Base-by-base conservation (phyloP, 352 stramenopile genomes). In the Nothophytophthora sp. region DNA sequence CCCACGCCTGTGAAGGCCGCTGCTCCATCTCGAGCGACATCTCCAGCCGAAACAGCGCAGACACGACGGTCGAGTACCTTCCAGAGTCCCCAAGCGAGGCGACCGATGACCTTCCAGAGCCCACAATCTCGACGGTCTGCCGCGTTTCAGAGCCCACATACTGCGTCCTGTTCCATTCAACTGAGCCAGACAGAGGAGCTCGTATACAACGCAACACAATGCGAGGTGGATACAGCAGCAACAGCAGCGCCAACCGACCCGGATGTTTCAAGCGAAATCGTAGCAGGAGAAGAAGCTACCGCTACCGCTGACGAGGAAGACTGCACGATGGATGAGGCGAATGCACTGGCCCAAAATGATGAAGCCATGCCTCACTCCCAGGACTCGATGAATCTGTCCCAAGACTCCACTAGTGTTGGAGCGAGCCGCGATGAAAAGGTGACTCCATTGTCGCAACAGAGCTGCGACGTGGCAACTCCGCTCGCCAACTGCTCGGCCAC, bases 111-210 rank as follows among this genome's bases (percentile, higher is more conserved):
- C 20, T 68, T 64, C 30, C 33, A 53, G 20, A 67, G 57, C 48
- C 63, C 57, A n/a, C 47, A 68, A 34, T 12, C 45, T 30, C 48
- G 55, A 34, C 29, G 48, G 50, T 11, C 40, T 9, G 58, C 55
- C 33, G 30, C 43, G 9, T 66, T 70, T 19, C 36, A 47, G 16
- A 70, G 34, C 11, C 56, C 61, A 5, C 22, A 36, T 38, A 46
- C 30, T 8, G 61, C 57, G 12, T 75, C 66, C 0, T 55, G 28
- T 18, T 72, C 66, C 3, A 28, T 66, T n/a, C 53, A 49, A 23
- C 34, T 67, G 1, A 75, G 66, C n/a, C 66, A 71, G 49, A 75
- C 66, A 9, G 53, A 72, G 16, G 66, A 75, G 37, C 35, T 75
- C 13, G 49, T 38, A 1, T 75, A 75, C 44, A 46, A 71, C 46